Percentiles rank a stretch among this genome's conserved stretches.
Evolutionary conservation across 257 asterid species (phyloP).

Genomic region (Scutellaria baicalensis): DNA sequence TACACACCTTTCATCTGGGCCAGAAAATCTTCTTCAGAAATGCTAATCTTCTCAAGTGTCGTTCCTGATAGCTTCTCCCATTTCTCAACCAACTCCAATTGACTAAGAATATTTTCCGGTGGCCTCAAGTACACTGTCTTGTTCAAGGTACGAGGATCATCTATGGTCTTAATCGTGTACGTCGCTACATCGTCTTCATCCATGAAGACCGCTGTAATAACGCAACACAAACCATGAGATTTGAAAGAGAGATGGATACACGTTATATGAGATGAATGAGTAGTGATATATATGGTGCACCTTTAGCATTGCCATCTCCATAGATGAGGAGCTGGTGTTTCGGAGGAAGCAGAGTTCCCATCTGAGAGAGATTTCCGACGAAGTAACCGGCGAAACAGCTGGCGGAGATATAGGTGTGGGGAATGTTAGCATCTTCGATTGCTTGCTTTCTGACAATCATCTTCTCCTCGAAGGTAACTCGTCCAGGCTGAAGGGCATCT

Average conservation of each 20-base stretch:
- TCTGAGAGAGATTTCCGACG: constrained; percentile 62
- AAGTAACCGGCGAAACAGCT: constrained; percentile 77
- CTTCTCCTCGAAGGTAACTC: constrained; percentile 84
- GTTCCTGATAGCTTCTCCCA: constrained; percentile 68
- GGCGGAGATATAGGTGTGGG: constrained; percentile 67
- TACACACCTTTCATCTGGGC: constrained; percentile 46
- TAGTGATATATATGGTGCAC: constrained; percentile 18
- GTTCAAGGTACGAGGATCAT: constrained; percentile 68
- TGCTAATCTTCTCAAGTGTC: constrained; percentile 33
- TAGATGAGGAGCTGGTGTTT: constrained; percentile 36
- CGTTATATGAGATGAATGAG: too few species aligned
- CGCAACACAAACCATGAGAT: too few species aligned
- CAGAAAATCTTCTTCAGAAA: constrained; percentile 51
- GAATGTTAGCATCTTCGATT: constrained; percentile 63
- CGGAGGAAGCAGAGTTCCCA: constrained; percentile 71
- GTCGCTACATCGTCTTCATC: constrained; percentile 68
- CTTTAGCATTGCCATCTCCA: constrained; percentile 64
- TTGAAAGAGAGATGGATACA: too few species aligned
- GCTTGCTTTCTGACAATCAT: constrained; percentile 62
- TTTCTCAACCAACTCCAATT: constrained; percentile 40
- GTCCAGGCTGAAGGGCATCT: constrained; percentile 71
- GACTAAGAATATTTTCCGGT: constrained; percentile 50
- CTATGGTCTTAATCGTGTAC: constrained; percentile 54
- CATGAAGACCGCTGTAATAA: constrained; percentile 38
- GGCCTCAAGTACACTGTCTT: constrained; percentile 74